Evolutionary conservation across 306 rosid genomes (phyloP), one percentile per base, ranked within the genome.

Genomic region (Fagus crenata): DNA sequence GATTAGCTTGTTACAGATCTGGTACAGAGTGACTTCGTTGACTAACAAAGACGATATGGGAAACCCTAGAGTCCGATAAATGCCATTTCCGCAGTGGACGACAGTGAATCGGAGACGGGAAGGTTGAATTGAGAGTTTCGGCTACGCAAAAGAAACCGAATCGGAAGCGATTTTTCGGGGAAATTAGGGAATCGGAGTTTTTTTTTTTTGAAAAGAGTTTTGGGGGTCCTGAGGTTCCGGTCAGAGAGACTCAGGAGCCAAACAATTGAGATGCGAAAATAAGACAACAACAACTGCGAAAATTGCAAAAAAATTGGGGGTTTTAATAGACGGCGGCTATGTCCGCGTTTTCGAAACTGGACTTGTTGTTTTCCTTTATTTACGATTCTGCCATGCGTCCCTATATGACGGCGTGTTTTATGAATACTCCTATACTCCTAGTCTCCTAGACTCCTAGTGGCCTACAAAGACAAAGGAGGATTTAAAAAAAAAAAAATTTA

Each of bases 21-120:
- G 88, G 83, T 85, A 77, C 86, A 92, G 82, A 8, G 86, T 81
- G 83, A 22, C 73, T 41, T 80, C 67, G 82, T 72, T 28, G 81
- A 74, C 22, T 33, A 59, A 63, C 54, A 75, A 65, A 18, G 42
- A 79, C 0, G 76, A 79, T 51, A 67, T 46, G 49, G 55, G 67
- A 80, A 81, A 76, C 80, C 89, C 91, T 89, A 89, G 78, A 68
- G 88, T 64, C 56, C 73, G 72, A 53, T 1, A 32, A 1, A 35
- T 33, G 71, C 61, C 96, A 88, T 87, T 84, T 86, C 63, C 32
- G 32, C 53, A 14, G 86, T 18, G 22, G 65, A 68, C 78, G 28
- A 39, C 82, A 49, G 84, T 4, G 77, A 85, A 67, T 9, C 81
- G 87, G 32, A 54, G 51, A 35, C 60, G 49, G 82, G 7, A 69